phyloP scores from a whole-genome alignment of 768 basidiomycete species.

The Galerina sulciceps region DNA sequence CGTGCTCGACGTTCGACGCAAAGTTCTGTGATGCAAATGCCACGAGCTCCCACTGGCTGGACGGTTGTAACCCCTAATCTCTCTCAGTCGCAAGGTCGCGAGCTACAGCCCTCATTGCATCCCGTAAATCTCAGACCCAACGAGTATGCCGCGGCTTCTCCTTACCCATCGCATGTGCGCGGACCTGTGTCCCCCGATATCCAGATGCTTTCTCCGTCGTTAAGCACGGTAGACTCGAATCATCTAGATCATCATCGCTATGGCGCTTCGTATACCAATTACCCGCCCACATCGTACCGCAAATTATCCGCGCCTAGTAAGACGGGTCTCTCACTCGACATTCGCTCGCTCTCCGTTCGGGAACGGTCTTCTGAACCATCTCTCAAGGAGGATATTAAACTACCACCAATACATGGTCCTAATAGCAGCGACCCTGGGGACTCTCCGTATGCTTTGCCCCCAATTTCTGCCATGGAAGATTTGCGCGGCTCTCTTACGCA shows the following conservation, averaged over 20 bases:
- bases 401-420: constrained; percentile 45
- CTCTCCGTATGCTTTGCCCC: constrained; percentile 61
- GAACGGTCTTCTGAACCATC: constrained; percentile 24
- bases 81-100: constrained; percentile 11
- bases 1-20: constrained; percentile 60
- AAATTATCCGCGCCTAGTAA: constrained; percentile 20
- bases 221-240: background rate
- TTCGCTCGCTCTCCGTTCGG: constrained; percentile 27
- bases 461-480: constrained; percentile 72
- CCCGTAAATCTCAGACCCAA: constrained; percentile 17
- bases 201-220: constrained; percentile 11
- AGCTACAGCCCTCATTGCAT: constrained; percentile 15
- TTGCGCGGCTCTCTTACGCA: constrained; percentile 49
- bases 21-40: constrained; percentile 33
- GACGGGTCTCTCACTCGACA: constrained; percentile 35
- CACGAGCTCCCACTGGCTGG: constrained; percentile 45
- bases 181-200: constrained; percentile 6
- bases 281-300: constrained; percentile 29
- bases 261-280: constrained; percentile 4
- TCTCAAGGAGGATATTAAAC: constrained; percentile 36
- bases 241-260: background rate
- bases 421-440: constrained; percentile 29
- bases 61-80: constrained; percentile 45
- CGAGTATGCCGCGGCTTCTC: constrained; percentile 27
- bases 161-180: constrained; percentile 23